These are phyloP conservation scores for Xylaria hypoxylon DNA, from an alignment of 2,329 filamentous ascomycete species.

Conservation along the genomic window DNA sequence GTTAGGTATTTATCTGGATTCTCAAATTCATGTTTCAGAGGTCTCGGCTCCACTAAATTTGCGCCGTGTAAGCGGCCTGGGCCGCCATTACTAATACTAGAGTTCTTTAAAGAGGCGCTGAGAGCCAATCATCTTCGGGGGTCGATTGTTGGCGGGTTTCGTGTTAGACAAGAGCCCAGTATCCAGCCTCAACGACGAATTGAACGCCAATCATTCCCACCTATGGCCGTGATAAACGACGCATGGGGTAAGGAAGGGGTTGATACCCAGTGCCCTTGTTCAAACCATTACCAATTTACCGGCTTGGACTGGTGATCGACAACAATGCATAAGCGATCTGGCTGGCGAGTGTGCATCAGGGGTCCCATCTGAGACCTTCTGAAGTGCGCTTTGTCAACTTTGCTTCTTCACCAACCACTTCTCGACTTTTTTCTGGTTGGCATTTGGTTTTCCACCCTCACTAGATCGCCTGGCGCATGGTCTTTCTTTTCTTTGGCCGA, in stretches of 20 bases:
- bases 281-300: background rate
- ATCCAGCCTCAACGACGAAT: constrained; percentile 8
- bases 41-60: constrained; percentile 14
- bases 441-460: constrained; percentile 10
- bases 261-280: background rate
- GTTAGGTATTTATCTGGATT: too few relatives aligned
- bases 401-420: constrained; percentile 43
- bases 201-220: constrained; percentile 5
- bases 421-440: constrained; percentile 11
- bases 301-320: constrained; percentile 23
- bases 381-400: constrained; percentile 33
- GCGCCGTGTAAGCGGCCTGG: constrained; percentile 10
- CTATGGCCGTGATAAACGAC: constrained; percentile 7
- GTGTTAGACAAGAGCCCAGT: constrained; percentile 15
- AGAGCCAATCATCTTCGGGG: constrained; percentile 28
- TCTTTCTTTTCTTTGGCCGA: constrained; percentile 34
- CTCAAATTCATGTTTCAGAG: constrained; percentile 23
- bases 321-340: background rate
- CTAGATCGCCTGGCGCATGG: constrained; percentile 35
- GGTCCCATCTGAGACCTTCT: constrained; percentile 8
- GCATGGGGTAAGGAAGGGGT: constrained; percentile 23
- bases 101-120: background rate
- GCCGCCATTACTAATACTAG: constrained; percentile 3
- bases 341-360: constrained; percentile 13
- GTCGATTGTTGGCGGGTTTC: constrained; percentile 31